Conservation (phyloP, 345 rosid genomes). For the Citrus maxima region DNA sequence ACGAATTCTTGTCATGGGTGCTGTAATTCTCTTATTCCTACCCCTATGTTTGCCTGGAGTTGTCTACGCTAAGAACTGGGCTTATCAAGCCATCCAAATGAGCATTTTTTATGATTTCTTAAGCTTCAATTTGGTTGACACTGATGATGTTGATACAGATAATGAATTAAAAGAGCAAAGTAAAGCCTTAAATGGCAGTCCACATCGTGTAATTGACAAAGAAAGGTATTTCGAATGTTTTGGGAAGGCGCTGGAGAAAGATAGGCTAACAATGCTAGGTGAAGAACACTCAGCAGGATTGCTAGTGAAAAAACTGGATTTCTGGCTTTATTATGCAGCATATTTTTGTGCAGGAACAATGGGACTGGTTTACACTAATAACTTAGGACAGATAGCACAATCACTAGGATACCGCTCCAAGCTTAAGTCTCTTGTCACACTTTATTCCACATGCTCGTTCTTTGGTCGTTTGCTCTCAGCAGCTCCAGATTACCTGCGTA, state of each 20-base stretch:
- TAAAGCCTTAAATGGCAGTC: background rate
- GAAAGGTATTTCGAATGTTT: slow-evolving; percentile 30
- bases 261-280: slow-evolving; percentile 51
- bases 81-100: slow-evolving; percentile 16
- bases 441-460: slow-evolving; percentile 81
- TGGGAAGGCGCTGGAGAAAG: slow-evolving; percentile 36
- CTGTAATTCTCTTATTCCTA: slow-evolving; percentile 41
- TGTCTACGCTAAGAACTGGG: slow-evolving; percentile 51
- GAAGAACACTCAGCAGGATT: slow-evolving; percentile 62
- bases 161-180: slow-evolving; percentile 33
- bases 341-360: slow-evolving; percentile 81
- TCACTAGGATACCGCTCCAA: slow-evolving; percentile 50
- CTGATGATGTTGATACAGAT: slow-evolving; percentile 48
- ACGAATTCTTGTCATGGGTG: slow-evolving; percentile 49
- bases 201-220: background rate
- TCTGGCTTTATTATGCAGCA: slow-evolving; percentile 72
- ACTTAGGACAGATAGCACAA: slow-evolving; percentile 78
- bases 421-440: slow-evolving; percentile 46
- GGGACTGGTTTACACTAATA: slow-evolving; percentile 83
- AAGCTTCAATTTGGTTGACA: slow-evolving; percentile 39
- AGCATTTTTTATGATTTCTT: slow-evolving; percentile 25
- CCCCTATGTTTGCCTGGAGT: slow-evolving; percentile 67
- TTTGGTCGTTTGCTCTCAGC: slow-evolving; percentile 82
- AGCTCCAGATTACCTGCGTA: slow-evolving; percentile 68
- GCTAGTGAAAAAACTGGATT: slow-evolving; percentile 58